Conservation (phyloP, 805 yeast species). For the Metschnikowia drakensbergensis region DNA sequence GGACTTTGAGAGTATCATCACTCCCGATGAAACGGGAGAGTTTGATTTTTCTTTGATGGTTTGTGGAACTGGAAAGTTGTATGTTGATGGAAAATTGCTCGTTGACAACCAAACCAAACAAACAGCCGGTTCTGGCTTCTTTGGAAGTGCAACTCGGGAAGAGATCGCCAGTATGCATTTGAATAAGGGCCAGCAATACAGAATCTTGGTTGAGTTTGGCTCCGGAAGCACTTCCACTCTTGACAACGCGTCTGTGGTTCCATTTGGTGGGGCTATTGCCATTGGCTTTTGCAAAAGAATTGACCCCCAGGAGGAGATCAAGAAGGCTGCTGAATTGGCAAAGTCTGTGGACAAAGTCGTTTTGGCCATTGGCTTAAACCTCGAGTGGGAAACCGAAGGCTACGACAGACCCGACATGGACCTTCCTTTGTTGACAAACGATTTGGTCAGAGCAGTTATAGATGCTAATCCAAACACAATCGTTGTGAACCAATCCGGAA, state of each 20-base stretch:
- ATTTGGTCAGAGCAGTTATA: slow-evolving; percentile 42
- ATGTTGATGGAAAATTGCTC: slow-evolving; percentile 14
- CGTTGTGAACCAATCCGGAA: slow-evolving; percentile 56
- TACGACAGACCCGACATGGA: slow-evolving; percentile 50
- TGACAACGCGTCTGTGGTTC: slow-evolving; percentile 21
- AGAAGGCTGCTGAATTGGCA: slow-evolving; percentile 47
- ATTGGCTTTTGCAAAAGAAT: slow-evolving; percentile 23
- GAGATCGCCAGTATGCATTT: slow-evolving; percentile 6
- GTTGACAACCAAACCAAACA: slow-evolving; percentile 12
- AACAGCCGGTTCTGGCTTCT: slow-evolving; percentile 7
- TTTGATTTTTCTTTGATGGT: slow-evolving; percentile 14
- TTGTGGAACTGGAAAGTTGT: slow-evolving; percentile 14
- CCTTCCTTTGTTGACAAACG: slow-evolving; percentile 47
- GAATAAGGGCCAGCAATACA: slow-evolving; percentile 11
- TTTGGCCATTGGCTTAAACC: slow-evolving; percentile 47
- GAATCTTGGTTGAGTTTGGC: slow-evolving; percentile 11
- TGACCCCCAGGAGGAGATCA: slow-evolving; percentile 22
- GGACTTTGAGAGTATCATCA: slow-evolving; percentile 21
- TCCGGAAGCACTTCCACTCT: slow-evolving; percentile 10
- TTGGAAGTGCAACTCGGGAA: slow-evolving; percentile 14
- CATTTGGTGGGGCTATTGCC: slow-evolving; percentile 23
- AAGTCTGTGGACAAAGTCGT: slow-evolving; percentile 50
- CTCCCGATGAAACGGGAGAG: slow-evolving; percentile 20
- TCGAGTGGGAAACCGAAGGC: slow-evolving; percentile 61
- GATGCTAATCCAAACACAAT: slow-evolving; percentile 48